Base-by-base conservation (phyloP, 345 rosid species). In the Eucalyptus urophylla region DNA sequence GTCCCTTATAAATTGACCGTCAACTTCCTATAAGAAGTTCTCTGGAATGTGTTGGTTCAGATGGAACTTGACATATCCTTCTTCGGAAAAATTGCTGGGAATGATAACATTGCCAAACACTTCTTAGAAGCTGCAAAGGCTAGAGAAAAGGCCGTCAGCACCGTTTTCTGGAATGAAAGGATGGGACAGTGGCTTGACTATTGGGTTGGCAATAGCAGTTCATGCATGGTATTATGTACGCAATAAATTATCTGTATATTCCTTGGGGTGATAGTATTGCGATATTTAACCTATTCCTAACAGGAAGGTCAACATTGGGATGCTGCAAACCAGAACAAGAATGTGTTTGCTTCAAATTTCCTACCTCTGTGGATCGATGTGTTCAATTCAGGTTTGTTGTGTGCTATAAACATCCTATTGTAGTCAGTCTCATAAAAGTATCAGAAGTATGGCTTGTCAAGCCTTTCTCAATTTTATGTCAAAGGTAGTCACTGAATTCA, bases 181-280 rank as follows among this genome's bases (percentile, higher is more conserved):
- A 90, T 67, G 94, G 97, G 99, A 45, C 99, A 97, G 80, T 98
- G 99, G 99, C 92, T 95, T 86, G 99, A 98, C 92, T 98, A 96
- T 92, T 94, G 99, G 97, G 92, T 95, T 31, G 54, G 86, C 6
- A 56, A 83, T 86, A 89, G 87, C 90, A 88, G 80, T 29, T 14
- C 87, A 33, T 87, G 91, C 87, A 49, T 58, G 91, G 91, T 88
- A 49, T 69, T 80, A 44, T 43, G 50, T 11, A 33, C 24, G 62
- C 50, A 31, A 14, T 14, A 43, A 29, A 80, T 31, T 89, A 51
- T 33, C 17, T 37, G 24, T 62, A 22, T n/a, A 16, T 72, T 67
- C 80, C 81, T 33, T 72, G 81, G 81, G 19, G 44, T 4, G 2
- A 33, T 33, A 33, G 44, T 17, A 72, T 33, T 72, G 81, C 24